phyloP scores from a whole-genome alignment of 2,329 filamentous ascomycete genomes.

The Hypoxylon sp. region DNA sequence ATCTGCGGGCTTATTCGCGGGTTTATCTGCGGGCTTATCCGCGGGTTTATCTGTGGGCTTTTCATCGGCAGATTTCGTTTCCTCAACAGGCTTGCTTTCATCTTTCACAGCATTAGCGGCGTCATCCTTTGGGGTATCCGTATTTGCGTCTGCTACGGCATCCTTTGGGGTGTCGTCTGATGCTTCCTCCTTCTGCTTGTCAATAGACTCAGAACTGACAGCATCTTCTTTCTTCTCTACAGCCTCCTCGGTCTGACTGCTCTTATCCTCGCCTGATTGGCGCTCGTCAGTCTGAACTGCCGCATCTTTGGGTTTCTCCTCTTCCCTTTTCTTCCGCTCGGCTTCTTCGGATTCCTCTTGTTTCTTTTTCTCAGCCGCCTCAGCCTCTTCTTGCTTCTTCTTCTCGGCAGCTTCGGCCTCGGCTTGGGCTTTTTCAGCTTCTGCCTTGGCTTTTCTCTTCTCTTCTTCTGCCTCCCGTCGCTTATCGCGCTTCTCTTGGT shows the following conservation, averaged over 20 bases:
- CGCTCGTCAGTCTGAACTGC: conserved; percentile 53
- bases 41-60: conserved; percentile 12
- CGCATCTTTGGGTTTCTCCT: conserved; percentile 51
- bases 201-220: conserved; percentile 33
- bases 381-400: conserved; percentile 51
- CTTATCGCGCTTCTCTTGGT: conserved; percentile 57
- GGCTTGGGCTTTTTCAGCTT: conserved; percentile 57
- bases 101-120: conserved; percentile 14
- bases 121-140: conserved; percentile 21
- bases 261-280: conserved; percentile 49
- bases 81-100: conserved; percentile 14
- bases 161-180: conserved; percentile 33
- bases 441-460: conserved; percentile 59
- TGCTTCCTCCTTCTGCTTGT: conserved; percentile 30
- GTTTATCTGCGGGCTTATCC: conserved; percentile 8
- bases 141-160: conserved; percentile 9
- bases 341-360: conserved; percentile 50
- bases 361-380: conserved; percentile 45
- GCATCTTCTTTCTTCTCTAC: conserved; percentile 39
- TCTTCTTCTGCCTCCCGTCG: conserved; percentile 55
- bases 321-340: conserved; percentile 46
- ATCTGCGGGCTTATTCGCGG: conserved; percentile 4
- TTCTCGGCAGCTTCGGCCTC: conserved; percentile 53
- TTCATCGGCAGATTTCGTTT: conserved; percentile 17
- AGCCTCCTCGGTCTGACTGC: conserved; percentile 47